A percentile compares a stretch with the other conserved stretches of the same genome.
These are phyloP conservation scores for Trichomonas vaginalis DNA, from an alignment of 208 protist species.

Conservation along the genomic window DNA sequence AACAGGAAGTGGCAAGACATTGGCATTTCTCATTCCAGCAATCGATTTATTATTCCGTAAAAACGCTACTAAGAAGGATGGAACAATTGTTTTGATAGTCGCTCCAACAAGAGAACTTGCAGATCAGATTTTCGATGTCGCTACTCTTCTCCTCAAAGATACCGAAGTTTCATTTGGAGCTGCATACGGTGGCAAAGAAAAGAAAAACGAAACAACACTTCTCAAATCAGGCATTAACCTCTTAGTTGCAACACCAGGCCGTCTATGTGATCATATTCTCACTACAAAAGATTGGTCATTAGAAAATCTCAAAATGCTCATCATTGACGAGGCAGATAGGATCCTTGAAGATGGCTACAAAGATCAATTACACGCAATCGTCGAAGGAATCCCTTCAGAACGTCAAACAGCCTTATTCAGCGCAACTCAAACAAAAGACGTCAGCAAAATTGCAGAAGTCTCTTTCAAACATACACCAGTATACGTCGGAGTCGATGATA, in stretches of 20 bases:
- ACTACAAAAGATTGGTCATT: conserved; percentile 54
- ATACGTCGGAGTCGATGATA: conserved; percentile 80
- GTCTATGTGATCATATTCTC: conserved; percentile 91
- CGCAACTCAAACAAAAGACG: conserved; percentile 91
- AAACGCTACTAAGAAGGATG: conserved; percentile 73
- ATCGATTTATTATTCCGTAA: conserved; percentile 78
- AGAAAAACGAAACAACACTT: not conserved
- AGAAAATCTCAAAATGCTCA: conserved; percentile 46
- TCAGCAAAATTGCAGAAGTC: conserved; percentile 76
- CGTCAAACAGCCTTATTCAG: conserved; percentile 95
- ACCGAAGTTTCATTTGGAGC: not conserved
- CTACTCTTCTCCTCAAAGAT: not conserved
- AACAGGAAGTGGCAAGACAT: conserved; percentile 55
- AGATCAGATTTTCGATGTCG: conserved; percentile 78
- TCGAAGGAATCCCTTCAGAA: conserved; percentile 73
- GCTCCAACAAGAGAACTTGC: conserved; percentile 93
- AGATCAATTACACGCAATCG: conserved; percentile 91
- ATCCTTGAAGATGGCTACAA: conserved; percentile 91
- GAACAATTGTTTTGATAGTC: conserved; percentile 79
- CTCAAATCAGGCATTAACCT: conserved; percentile 44
- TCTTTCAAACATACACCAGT: conserved; percentile 57
- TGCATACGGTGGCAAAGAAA: not conserved
- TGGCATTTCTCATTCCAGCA: conserved; percentile 91
- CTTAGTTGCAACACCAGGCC: conserved; percentile 63
- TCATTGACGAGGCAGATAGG: conserved; percentile 96